These are phyloP conservation scores for Penicillium odoratum DNA, from an alignment of 495 filamentous ascomycete species.

Conservation along the genomic window DNA sequence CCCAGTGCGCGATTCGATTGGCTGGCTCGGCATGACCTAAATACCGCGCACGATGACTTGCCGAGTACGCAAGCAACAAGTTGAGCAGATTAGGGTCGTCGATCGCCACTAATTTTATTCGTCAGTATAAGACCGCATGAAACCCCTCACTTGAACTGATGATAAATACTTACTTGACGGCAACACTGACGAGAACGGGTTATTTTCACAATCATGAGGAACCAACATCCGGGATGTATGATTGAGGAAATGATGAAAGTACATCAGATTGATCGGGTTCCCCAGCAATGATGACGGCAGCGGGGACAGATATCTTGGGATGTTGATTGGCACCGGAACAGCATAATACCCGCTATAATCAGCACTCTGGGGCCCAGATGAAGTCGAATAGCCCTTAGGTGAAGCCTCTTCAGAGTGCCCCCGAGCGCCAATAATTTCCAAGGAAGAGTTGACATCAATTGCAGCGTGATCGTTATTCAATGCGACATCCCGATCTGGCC, in stretches of 20 bases:
- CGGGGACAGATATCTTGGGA: constrained; percentile 65
- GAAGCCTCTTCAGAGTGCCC: constrained; percentile 11
- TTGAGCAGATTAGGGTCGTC: constrained; percentile 68
- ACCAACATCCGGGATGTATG: constrained; percentile 75
- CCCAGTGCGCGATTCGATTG: constrained; percentile 75
- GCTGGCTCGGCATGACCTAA: constrained; percentile 72
- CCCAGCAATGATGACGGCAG: constrained; percentile 64
- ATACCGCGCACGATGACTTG: constrained; percentile 77
- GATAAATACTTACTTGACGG: constrained; percentile 57
- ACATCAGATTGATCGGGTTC: constrained; percentile 78
- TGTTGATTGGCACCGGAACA: constrained; percentile 64
- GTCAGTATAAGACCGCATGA: constrained; percentile 15
- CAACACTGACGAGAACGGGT: constrained; percentile 71
- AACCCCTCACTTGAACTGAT: neutral
- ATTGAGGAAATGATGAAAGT: constrained; percentile 77
- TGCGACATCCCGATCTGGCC: constrained; percentile 65
- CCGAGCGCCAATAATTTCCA: constrained; percentile 30
- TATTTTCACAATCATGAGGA: constrained; percentile 72
- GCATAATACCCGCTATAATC: constrained; percentile 61
- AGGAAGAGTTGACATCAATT: constrained; percentile 45
- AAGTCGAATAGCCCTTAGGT: neutral
- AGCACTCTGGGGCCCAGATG: constrained; percentile 12
- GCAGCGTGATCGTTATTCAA: constrained; percentile 67
- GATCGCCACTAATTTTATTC: constrained; percentile 56
- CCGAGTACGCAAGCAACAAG: constrained; percentile 78